Base-by-base conservation (phyloP, 345 rosid genomes). In the Iberis pinnata region DNA sequence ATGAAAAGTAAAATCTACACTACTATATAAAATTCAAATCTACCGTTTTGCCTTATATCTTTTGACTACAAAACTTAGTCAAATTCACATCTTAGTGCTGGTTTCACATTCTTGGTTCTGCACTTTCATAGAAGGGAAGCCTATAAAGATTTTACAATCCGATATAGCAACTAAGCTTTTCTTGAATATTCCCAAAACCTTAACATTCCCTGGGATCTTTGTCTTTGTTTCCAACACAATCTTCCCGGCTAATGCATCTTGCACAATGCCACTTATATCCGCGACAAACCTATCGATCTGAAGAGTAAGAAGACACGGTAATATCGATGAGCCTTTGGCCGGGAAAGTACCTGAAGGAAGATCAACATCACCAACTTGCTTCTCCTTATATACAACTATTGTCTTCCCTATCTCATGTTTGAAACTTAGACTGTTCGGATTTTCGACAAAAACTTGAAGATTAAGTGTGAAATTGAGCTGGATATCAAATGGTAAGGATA, bases 161-260 rank as follows among this genome's bases (percentile, higher is more conserved):
- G 73, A 75, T 35, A 56, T 61, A 20, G 76, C 71, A 75, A n/a
- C n/a, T n/a, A n/a, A n/a, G n/a, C n/a, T n/a, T 70, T 58, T 75
- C 29, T 54, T 77, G 58, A 76, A 20, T 31, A 75, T 60, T 51
- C 74, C 64, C 42, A 79, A 37, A 31, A 76, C 67, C 53, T 72
- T 65, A 15, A 78, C 64, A 53, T 68, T 65, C 0, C 94, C 86
- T 2, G 80, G 60, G 80, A 85, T 68, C 22, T 40, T 59, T 4
- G 85, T 59, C 2, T 40, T 38, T 10, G 76, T 60, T 38, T 73
- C 74, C 58, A 78, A 6, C 24, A 36, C 70, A 17, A 73, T 8
- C 27, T 75, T 48, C 2, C 83, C 25, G 25, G 25, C 25, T 6
- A 22, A 22, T 22, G 75, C 14, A 32, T 78, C 83, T 12, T 69